A percentile compares a stretch with the other conserved stretches of the same genome.
phyloP scores from a whole-genome alignment of 805 yeast species.

The Novakomyces olei region DNA sequence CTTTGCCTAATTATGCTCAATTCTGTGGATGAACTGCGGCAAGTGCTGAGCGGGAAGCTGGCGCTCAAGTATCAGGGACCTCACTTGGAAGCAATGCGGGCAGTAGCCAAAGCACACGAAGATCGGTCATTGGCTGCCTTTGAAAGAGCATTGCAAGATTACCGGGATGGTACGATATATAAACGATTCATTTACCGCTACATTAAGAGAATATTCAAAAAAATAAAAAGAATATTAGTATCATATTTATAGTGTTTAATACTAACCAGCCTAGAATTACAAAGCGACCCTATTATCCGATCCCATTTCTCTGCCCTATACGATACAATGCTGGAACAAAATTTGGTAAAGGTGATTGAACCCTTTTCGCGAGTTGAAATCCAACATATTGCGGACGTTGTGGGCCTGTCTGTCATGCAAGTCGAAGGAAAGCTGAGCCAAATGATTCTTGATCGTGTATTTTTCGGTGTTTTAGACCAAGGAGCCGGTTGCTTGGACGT shows the following conservation, averaged over 20 bases:
- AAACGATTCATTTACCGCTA: no score
- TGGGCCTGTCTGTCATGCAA: conserved; percentile 68
- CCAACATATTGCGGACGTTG: conserved; percentile 62
- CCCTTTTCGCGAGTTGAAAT: conserved; percentile 94
- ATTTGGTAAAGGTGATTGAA: conserved; percentile 80
- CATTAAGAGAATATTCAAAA: no score
- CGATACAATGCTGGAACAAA: conserved; percentile 81
- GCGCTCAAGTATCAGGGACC: conserved; percentile 54
- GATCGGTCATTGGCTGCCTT: conserved; percentile 80
- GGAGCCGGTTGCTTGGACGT: conserved; percentile 94
- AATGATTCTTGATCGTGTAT: conserved; percentile 90
- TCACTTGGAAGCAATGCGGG: conserved; percentile 88
- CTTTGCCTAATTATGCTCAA: conserved; percentile 85
- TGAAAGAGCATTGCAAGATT: conserved; percentile 55
- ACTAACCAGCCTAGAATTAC: no score
- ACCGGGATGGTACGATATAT: no score
- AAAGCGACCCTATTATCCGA: conserved; percentile 69
- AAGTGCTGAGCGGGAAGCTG: conserved; percentile 48
- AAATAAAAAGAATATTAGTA: no score
- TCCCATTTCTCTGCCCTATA: conserved; percentile 82
- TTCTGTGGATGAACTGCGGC: conserved; percentile 46
- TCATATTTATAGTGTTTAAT: no score
- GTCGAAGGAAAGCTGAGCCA: conserved; percentile 88
- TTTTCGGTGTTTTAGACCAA: conserved; percentile 90
- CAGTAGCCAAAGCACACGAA: conserved; percentile 72